Base-by-base conservation (phyloP, 23 red algal species). In the Gracilaria gracilis region DNA sequence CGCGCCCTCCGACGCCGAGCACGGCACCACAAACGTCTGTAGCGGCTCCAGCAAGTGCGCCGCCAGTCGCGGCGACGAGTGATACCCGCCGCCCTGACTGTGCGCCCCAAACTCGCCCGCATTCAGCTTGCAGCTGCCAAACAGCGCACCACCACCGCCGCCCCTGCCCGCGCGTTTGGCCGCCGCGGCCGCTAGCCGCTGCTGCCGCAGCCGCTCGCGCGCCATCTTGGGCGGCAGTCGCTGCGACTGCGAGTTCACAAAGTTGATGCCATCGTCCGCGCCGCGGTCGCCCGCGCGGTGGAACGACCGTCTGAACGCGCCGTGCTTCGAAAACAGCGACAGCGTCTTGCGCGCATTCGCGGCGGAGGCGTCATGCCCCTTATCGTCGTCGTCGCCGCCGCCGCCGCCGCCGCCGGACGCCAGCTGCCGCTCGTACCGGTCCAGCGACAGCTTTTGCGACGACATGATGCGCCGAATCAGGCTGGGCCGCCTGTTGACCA, bases 381-480 rank as follows among this genome's bases (percentile, higher is more conserved):
- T 34, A 8, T 87, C 66, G 40, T 83, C 54, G 39, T 4, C 33
- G 33, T 13, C 66, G 48, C 48, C 16, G 53, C 36, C 20, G 29
- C 48, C 23, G 4, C 12, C 39, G 24, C 72, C 37, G 17, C 36
- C 44, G 20, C 40, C 53, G 11, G 86, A n/a, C 38, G 4, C 42
- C 4, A 89, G 36, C 61, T 29, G 86, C 31, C 86, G 9, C 48
- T 89, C 72, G 59, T 80, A 89, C 31, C 69, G 69, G 32, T 89
- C 86, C 53, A 89, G 34, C 49, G 86, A 89, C 33, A 89, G 40
- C 50, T 89, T 89, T 42, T 67, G 62, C 44, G 86, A 89, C 23
- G 86, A 89, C 12, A 89, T 32, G n/a, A 89, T 42, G 34, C 86
- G 67, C n/a, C 86, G 86, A 40, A 89, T 89, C 19, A 89, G 55